Base-by-base conservation (phyloP, 2,329 filamentous ascomycete genomes). In the Grosmannia clavigera region DNA sequence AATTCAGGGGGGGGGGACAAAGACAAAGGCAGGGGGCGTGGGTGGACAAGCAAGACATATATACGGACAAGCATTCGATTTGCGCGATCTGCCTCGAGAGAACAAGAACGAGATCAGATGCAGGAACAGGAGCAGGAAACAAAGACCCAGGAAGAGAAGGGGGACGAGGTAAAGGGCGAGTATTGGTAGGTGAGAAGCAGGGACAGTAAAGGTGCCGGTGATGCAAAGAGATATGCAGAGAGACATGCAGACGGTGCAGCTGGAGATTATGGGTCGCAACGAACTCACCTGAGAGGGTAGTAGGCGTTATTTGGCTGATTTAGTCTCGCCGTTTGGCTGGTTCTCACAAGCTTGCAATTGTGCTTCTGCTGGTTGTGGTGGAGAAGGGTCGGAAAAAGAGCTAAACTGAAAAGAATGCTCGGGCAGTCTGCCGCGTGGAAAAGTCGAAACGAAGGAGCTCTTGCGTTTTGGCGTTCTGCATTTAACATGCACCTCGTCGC, bases 51-150 rank as follows among this genome's bases (percentile, higher is more conserved):
- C 14, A 7, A 29, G 19, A 55, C 43, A 55, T 33, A 48, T 38
- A 58, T 40, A 40, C 9, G 56, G 22, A 53, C 48, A 51, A 50
- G 59, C 51, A 27, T 35, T 35, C 46, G 48, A 35, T 22, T 40
- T 51, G 35, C 33, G 33, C 25, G 59, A 60, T 61, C 60, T 58
- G 40, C 56, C 46, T 31, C 35, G 38, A 54, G 61, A 40, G 31
- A 56, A 57, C 50, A 55, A 65, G 35, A 22, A 60, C 57, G 50
- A 65, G 61, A 61, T 63, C 61, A 50, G 58, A 64, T 64, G 65
- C 61, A 65, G 60, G 63, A 61, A 64, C 62, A 59, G 53, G 54
- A 55, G 5, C 10, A 46, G 43, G 52, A 55, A 40, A 59, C 61
- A 58, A 61, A 3, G 48, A 19, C 19, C 54, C 58, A 33, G 50